Percentiles rank a stretch among this genome's conserved stretches.
Conservation (phyloP, 192 early-diverging fungal genomes). For the Backusella morwellensis region DNA sequence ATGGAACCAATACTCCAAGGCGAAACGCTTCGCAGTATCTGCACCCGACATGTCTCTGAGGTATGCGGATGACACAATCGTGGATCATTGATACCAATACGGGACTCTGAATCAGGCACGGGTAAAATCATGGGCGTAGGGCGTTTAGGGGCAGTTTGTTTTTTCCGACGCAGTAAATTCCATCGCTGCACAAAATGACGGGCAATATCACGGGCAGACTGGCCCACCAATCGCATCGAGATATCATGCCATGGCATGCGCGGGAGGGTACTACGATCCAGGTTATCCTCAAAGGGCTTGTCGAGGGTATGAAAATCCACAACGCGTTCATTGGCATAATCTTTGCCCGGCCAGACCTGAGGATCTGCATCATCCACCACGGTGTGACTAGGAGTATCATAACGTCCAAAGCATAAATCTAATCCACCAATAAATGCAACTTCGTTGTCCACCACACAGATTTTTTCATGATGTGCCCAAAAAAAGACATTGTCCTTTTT, state of each 20-base stretch:
- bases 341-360: slow-evolving; percentile 61
- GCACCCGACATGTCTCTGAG: slow-evolving; percentile 33
- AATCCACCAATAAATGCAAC: slow-evolving; percentile 83
- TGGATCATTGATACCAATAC: slow-evolving; percentile 35
- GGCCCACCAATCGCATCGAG: slow-evolving; percentile 69
- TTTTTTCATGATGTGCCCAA: slow-evolving; percentile 87
- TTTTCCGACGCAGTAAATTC: slow-evolving; percentile 70
- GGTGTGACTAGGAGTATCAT: slow-evolving; percentile 72
- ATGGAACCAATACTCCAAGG: slow-evolving; percentile 66
- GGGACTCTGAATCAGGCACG: slow-evolving; percentile 56
- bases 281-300: slow-evolving; percentile 45
- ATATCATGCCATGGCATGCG: slow-evolving; percentile 92
- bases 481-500: slow-evolving; percentile 59
- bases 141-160: slow-evolving; percentile 49
- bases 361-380: slow-evolving; percentile 54
- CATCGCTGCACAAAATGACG: slow-evolving; percentile 85
- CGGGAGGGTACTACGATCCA: slow-evolving; percentile 49
- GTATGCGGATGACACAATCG: slow-evolving; percentile 17
- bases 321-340: slow-evolving; percentile 82
- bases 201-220: slow-evolving; percentile 73
- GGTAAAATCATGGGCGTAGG: slow-evolving; percentile 69
- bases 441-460: slow-evolving; percentile 72
- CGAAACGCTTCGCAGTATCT: slow-evolving; percentile 64
- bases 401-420: slow-evolving; percentile 83
- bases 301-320: slow-evolving; percentile 66